Conservation (phyloP, 2,329 filamentous ascomycete species). For the Pyricularia sp. region DNA sequence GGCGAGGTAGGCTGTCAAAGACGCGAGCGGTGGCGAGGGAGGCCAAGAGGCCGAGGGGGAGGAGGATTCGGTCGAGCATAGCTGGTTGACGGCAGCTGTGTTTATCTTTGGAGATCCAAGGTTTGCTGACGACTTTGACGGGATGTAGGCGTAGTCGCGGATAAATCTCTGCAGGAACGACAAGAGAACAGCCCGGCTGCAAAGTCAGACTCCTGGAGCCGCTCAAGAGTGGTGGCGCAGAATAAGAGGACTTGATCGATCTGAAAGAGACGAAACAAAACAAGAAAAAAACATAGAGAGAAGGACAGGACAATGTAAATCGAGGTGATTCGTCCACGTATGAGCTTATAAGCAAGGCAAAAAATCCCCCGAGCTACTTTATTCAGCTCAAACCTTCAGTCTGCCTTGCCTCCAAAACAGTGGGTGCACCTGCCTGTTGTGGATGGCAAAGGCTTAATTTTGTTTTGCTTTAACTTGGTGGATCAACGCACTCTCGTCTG, state of each 20-base stretch:
- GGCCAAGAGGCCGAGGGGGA: conserved; percentile 5
- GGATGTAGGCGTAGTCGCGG: too few species aligned
- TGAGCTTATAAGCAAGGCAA: background rate
- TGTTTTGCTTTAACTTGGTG: background rate
- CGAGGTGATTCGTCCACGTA: background rate
- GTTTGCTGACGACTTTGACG: background rate
- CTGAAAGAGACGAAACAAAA: background rate
- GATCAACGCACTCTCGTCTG: background rate
- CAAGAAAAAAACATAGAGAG: background rate
- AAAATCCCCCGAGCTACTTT: background rate
- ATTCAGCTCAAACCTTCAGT: background rate
- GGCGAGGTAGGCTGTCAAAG: conserved; percentile 23
- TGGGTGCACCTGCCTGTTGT: background rate
- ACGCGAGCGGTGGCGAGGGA: conserved; percentile 20
- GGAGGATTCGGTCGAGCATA: background rate
- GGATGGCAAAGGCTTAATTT: background rate
- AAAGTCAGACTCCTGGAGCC: background rate
- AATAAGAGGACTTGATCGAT: background rate
- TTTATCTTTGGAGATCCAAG: background rate
- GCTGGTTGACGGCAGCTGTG: background rate
- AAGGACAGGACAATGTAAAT: background rate
- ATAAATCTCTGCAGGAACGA: background rate
- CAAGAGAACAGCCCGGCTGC: background rate
- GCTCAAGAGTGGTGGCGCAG: background rate
- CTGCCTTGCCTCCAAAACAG: too few species aligned